These are phyloP conservation scores for Hymenoscyphus occultus DNA, from an alignment of 2,329 filamentous ascomycete species.

Conservation along the genomic window DNA sequence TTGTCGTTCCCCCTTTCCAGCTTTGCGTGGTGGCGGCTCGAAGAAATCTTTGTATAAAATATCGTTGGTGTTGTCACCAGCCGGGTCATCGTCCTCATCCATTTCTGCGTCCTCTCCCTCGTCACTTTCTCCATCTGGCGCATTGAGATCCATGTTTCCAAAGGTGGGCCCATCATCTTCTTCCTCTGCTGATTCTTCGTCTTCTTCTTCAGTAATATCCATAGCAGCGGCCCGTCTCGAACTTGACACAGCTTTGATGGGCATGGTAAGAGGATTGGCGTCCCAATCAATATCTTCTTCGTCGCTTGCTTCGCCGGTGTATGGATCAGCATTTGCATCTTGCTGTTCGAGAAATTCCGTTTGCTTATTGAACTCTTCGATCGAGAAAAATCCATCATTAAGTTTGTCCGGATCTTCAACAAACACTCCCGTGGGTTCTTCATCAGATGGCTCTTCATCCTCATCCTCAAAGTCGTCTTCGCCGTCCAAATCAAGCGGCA, in stretches of 20 bases:
- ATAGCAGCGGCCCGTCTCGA: constrained; percentile 35
- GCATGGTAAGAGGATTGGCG: constrained; percentile 63
- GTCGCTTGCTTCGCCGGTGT: constrained; percentile 72
- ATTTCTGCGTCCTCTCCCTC: constrained; percentile 53
- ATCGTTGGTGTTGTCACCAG: constrained; percentile 73
- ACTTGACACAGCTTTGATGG: constrained; percentile 30
- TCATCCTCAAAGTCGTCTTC: constrained; percentile 41
- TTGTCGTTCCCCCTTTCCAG: constrained; percentile 50
- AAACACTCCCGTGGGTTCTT: constrained; percentile 53
- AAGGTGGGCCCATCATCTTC: constrained; percentile 82
- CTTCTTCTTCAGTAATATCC: constrained; percentile 39
- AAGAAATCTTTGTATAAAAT: constrained; percentile 94
- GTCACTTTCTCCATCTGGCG: constrained; percentile 67
- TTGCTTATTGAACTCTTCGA: constrained; percentile 95
- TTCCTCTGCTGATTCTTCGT: constrained; percentile 52
- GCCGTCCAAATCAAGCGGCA: constrained; percentile 32
- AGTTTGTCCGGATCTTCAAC: constrained; percentile 76
- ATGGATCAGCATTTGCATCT: constrained; percentile 72
- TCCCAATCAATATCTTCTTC: constrained; percentile 90
- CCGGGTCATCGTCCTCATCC: constrained; percentile 54
- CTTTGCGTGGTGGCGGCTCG: constrained; percentile 75
- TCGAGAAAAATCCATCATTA: constrained; percentile 97
- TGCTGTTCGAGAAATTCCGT: constrained; percentile 86
- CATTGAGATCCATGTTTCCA: constrained; percentile 72
- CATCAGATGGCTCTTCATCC: constrained; percentile 48